phyloP scores from a whole-genome alignment of 2,329 filamentous ascomycete species.

The Cercospora sesami region DNA sequence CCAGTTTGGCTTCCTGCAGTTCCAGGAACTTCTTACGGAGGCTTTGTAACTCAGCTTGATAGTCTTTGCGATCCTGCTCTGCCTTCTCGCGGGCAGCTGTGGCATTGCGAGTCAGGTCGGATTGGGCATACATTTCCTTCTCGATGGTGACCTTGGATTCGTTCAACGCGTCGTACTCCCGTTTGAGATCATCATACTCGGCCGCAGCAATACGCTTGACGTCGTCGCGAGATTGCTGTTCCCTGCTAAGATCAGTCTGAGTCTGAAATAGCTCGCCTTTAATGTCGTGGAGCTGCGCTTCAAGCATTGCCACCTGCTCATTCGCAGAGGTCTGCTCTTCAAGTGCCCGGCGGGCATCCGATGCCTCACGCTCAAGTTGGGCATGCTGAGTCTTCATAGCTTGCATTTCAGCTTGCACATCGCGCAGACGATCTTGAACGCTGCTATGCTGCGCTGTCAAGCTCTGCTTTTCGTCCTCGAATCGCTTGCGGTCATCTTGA shows the following conservation, averaged over 20 bases:
- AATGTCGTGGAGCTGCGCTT: conserved; percentile 82
- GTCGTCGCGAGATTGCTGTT: conserved; percentile 90
- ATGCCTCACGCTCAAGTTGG: conserved; percentile 83
- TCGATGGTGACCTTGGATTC: conserved; percentile 97
- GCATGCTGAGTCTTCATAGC: conserved; percentile 80
- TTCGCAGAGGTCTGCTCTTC: conserved; percentile 89
- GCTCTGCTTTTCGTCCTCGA: conserved; percentile 75
- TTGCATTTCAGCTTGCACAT: conserved; percentile 84
- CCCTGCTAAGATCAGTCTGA: conserved; percentile 84
- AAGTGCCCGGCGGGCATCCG: conserved; percentile 81
- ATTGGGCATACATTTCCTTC: conserved; percentile 94
- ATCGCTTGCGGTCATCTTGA: conserved; percentile 73
- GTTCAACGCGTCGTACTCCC: conserved; percentile 82
- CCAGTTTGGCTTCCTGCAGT: conserved; percentile 79
- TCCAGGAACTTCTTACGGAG: conserved; percentile 80
- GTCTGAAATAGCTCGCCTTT: conserved; percentile 82
- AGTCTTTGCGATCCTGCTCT: conserved; percentile 85
- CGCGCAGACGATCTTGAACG: conserved; percentile 71
- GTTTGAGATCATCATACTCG: conserved; percentile 76
- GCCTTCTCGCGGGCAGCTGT: conserved; percentile 77
- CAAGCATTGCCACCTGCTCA: conserved; percentile 80
- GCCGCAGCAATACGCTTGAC: conserved; percentile 88
- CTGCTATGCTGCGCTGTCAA: conserved; percentile 76
- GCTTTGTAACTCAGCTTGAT: conserved; percentile 78
- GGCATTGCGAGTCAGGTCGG: conserved; percentile 83